Evolutionary conservation across 2,329 filamentous ascomycete genomes (phyloP).

Genomic region (Chrysoporthe puriensis): DNA sequence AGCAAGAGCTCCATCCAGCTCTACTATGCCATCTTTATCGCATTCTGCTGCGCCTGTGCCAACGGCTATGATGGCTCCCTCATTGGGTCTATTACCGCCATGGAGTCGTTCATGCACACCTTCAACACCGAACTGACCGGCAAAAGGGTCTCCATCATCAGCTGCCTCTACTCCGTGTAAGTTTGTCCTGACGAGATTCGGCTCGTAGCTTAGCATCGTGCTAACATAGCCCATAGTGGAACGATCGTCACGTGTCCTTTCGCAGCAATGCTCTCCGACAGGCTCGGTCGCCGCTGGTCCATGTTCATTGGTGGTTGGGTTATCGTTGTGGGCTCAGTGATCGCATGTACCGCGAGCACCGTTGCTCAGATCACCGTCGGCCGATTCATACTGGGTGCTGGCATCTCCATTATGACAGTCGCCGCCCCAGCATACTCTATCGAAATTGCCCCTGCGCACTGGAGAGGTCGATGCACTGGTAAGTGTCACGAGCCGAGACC

Average conservation of each 20-base stretch:
- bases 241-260: conserved; percentile 45
- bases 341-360: conserved; percentile 43
- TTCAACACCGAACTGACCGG: conserved; percentile 46
- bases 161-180: conserved; percentile 54
- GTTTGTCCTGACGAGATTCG: conserved; percentile 25
- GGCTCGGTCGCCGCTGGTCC: conserved; percentile 46
- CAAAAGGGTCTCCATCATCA: conserved; percentile 45
- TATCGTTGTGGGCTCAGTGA: conserved; percentile 50
- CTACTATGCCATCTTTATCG: conserved; percentile 49
- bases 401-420: conserved; percentile 53
- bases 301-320: conserved; percentile 50
- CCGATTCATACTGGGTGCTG: conserved; percentile 50
- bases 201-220: background rate
- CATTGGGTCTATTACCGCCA: conserved; percentile 49
- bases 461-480: conserved; percentile 53
- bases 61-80: conserved; percentile 54
- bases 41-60: conserved; percentile 51
- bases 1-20: conserved; percentile 47
- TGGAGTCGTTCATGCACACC: conserved; percentile 45
- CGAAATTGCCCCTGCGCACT: conserved; percentile 53
- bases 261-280: conserved; percentile 50
- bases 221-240: conserved; percentile 39
- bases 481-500: conserved; percentile 20
- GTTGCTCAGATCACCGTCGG: conserved; percentile 49
- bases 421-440: conserved; percentile 52